phyloP scores from a whole-genome alignment of 139 green algal species.

The Astrephomene gubernaculifera region DNA sequence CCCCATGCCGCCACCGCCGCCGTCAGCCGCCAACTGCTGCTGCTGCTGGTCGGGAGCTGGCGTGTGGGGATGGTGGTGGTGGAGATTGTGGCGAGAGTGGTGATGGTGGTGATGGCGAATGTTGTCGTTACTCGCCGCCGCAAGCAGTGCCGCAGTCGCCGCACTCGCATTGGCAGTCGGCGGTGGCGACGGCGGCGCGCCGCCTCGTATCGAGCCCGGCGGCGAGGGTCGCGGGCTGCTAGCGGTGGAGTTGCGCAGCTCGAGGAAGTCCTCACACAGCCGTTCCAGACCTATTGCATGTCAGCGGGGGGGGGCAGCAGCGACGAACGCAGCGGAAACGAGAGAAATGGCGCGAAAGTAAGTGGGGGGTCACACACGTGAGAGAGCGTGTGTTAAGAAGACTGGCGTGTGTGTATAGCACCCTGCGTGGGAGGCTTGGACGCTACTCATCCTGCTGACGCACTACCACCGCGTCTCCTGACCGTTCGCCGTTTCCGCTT shows the following conservation, averaged over 20 bases:
- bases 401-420: no score
- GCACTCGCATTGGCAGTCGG: no score
- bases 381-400: no score
- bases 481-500: background rate
- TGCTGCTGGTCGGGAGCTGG: background rate
- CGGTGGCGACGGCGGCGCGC: background rate
- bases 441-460: background rate
- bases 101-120: background rate
- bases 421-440: background rate
- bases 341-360: no score
- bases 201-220: background rate
- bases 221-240: background rate
- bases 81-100: background rate
- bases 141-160: background rate
- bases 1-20: background rate
- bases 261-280: conserved; percentile 33
- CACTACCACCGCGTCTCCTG: no score
- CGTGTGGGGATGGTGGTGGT: background rate
- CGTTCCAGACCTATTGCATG: conserved; percentile 32
- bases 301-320: no score
- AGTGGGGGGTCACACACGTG: no score
- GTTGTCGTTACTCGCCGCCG: background rate
- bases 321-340: no score
- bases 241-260: conserved; percentile 22
- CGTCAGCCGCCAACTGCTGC: background rate